These are phyloP conservation scores for Alternaria viburni DNA, from an alignment of 2,329 filamentous ascomycete species.

Conservation along the genomic window DNA sequence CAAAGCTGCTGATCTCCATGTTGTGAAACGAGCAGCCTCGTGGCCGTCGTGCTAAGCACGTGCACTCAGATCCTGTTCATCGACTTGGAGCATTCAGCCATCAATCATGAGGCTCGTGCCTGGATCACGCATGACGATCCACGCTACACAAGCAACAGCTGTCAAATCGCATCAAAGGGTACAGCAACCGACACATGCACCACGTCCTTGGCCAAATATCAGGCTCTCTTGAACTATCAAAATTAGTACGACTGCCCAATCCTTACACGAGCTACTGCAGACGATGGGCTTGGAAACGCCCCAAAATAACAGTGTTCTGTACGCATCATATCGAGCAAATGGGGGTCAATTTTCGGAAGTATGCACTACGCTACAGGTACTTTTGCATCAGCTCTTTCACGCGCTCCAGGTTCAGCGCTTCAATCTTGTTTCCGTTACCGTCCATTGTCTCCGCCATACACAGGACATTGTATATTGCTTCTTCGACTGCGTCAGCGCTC, in stretches of 20 bases:
- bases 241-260: background rate
- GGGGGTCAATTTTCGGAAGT: background rate
- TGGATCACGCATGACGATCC: background rate
- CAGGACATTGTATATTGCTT: conserved; percentile 69
- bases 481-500: conserved; percentile 67
- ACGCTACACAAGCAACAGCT: background rate
- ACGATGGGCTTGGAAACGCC: background rate
- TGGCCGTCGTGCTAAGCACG: background rate
- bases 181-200: background rate
- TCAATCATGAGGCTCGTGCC: background rate
- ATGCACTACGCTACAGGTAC: conserved; percentile 28
- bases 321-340: background rate
- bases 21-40: background rate
- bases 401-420: conserved; percentile 42
- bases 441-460: conserved; percentile 67
- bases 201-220: background rate
- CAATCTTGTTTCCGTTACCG: conserved; percentile 57
- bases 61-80: background rate
- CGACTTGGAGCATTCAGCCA: background rate
- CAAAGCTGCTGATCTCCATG: background rate
- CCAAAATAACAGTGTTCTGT: background rate
- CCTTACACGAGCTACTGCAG: background rate
- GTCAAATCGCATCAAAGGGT: background rate
- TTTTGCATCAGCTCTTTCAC: conserved; percentile 47
- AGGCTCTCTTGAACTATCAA: background rate